Evolutionary conservation across 2,329 filamentous ascomycete species (phyloP).

Genomic region (Beauveria sp.): DNA sequence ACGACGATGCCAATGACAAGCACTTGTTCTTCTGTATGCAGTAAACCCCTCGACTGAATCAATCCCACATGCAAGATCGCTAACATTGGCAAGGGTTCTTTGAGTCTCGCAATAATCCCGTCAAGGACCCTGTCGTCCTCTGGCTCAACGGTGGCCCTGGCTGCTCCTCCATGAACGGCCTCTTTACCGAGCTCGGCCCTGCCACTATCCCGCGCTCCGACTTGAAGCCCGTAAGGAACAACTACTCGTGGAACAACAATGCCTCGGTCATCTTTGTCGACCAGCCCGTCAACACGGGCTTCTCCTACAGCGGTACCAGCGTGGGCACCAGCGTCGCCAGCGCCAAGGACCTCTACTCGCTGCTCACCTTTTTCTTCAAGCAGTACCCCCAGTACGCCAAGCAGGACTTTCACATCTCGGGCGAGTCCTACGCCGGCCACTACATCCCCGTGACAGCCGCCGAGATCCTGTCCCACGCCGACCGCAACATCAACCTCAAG

Average conservation of each 20-base stretch:
- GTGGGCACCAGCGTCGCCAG: constrained; percentile 93
- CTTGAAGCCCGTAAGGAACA: constrained; percentile 71
- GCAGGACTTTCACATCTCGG: constrained; percentile 96
- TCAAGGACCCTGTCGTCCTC: constrained; percentile 91
- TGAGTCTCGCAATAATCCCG: constrained; percentile 92
- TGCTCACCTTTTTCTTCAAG: constrained; percentile 96
- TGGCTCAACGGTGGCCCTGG: constrained; percentile 96
- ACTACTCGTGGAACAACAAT: constrained; percentile 91
- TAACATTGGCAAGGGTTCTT: constrained; percentile 63
- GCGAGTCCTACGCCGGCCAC: constrained; percentile 91
- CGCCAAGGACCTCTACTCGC: constrained; percentile 94
- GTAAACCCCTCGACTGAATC: neutral
- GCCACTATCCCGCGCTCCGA: constrained; percentile 77
- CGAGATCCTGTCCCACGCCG: constrained; percentile 89
- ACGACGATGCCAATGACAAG: constrained; percentile 94
- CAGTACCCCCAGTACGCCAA: constrained; percentile 93
- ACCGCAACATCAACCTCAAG: constrained; percentile 96
- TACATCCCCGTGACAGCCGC: constrained; percentile 90
- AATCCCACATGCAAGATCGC: neutral
- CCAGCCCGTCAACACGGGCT: constrained; percentile 97
- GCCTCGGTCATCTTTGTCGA: constrained; percentile 99
- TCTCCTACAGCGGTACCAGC: constrained; percentile 85
- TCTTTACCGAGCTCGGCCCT: constrained; percentile 98
- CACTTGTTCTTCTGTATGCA: constrained; percentile 81
- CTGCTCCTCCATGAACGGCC: constrained; percentile 90